These are phyloP conservation scores for Stylonectria norvegica DNA, from an alignment of 2,329 filamentous ascomycete species.

Conservation along the genomic window DNA sequence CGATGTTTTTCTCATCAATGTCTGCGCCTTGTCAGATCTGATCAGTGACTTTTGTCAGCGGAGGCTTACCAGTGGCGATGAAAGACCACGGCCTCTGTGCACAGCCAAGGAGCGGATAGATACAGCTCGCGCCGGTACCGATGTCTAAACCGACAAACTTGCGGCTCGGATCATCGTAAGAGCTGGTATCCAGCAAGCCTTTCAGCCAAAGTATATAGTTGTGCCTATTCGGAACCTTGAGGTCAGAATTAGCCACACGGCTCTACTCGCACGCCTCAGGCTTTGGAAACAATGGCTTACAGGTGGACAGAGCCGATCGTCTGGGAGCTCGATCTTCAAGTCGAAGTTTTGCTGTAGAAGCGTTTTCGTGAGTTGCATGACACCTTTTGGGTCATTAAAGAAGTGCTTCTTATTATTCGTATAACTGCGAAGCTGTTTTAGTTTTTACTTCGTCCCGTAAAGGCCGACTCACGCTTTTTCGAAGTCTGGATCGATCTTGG, in stretches of 20 bases:
- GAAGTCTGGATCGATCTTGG: constrained; percentile 40
- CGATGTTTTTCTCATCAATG: constrained; percentile 68
- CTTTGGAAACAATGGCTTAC: constrained; percentile 42
- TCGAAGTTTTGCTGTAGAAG: constrained; percentile 74
- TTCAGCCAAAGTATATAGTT: constrained; percentile 93
- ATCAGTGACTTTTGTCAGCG: background rate
- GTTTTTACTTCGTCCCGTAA: background rate
- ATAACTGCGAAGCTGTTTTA: constrained; percentile 14
- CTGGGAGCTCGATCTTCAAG: constrained; percentile 66
- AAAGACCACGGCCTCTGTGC: constrained; percentile 70
- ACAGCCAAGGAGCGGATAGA: constrained; percentile 83
- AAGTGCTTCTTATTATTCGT: constrained; percentile 37
- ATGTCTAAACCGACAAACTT: constrained; percentile 72
- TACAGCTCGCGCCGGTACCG: constrained; percentile 85
- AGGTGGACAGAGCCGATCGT: constrained; percentile 81
- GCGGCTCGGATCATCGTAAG: constrained; percentile 46
- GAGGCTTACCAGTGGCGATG: constrained; percentile 53
- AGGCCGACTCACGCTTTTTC: constrained; percentile 35
- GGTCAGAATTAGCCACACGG: background rate
- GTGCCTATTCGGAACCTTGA: constrained; percentile 62
- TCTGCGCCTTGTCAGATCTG: constrained; percentile 44
- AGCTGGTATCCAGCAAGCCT: constrained; percentile 69
- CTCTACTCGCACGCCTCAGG: background rate
- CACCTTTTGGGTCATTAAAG: constrained; percentile 73
- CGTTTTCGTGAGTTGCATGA: constrained; percentile 78